Evolutionary conservation across 2,329 filamentous ascomycete genomes (phyloP), one percentile per base, ranked within the genome.

Genomic region (Colletotrichum euphorbiae): DNA sequence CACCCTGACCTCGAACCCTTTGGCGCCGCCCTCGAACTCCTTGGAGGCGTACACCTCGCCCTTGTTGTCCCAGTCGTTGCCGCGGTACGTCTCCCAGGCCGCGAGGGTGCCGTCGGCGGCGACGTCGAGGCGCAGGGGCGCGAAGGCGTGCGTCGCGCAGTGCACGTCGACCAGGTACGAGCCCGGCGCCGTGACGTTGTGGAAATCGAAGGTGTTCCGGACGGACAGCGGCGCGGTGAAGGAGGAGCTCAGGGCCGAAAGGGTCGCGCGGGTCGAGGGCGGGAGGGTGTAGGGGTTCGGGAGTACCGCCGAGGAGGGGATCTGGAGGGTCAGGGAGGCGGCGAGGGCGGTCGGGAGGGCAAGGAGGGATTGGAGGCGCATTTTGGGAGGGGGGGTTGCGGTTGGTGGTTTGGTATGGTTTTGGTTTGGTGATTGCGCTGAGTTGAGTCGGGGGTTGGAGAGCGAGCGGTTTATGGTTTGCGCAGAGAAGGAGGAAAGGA

Each of bases 11-110:
- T 92, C 87, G 19, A 95, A 83, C 28, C 82, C 81, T 51, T 72
- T 72, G 4, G 71, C 71, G n/a, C 66, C 66, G 60, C 42, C 46
- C 38, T 48, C 60, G 28, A 71, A 69, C n/a, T 71, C 70, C 50
- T 51, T 58, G 36, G 52, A 28, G 38, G 51, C 40, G 36, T 85
- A 81, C 51, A 77, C 84, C 80, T 92, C 91, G 15, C 94, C 95
- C 75, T 89, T 91, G 77, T 97, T 97, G 17, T 85, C 89, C 94
- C 95, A 98, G 73, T 96, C 92, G 74, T 97, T 95, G 0, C 93
- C 94, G 54, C 93, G 85, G 77, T 90, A 97, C 28, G 93, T 97
- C 83, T 95, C 92, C 91, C 92, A 96, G 31, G 90, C 90, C 46
- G 85, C 81, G 3, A 93, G 83, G 72, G 80, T 77, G 21, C 79